Evolutionary conservation across 169 alveolate species (phyloP).

Genomic region (Perkinsus olseni): DNA sequence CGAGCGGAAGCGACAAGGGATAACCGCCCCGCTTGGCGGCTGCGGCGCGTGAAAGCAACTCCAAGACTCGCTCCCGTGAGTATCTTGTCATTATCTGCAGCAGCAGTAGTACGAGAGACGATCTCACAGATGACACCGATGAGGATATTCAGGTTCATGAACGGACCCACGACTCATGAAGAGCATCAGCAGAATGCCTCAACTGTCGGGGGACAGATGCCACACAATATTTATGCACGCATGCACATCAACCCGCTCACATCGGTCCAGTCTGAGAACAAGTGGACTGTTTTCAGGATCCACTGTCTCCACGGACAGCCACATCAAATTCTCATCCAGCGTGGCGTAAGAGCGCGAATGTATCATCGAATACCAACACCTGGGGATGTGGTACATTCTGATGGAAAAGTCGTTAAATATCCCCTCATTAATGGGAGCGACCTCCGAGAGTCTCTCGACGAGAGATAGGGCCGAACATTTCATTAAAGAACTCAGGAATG

Average conservation of each 20-base stretch:
- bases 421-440: too few species aligned
- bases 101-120: not conserved
- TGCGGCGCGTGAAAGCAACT: too few species aligned
- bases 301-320: not conserved
- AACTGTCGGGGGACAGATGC: not conserved
- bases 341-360: not conserved
- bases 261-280: too few species aligned
- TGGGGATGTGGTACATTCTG: not conserved
- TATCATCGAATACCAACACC: conserved; percentile 10
- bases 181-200: not conserved
- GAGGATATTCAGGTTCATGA: conserved; percentile 1
- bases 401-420: too few species aligned
- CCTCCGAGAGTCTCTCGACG: too few species aligned
- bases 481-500: not conserved
- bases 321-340: not conserved
- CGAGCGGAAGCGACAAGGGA: not conserved
- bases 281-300: too few species aligned
- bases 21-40: too few species aligned
- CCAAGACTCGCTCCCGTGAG: not conserved
- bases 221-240: not conserved
- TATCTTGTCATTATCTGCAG: not conserved
- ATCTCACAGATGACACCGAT: conserved; percentile 11
- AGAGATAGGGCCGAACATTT: not conserved
- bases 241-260: too few species aligned
- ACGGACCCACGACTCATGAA: not conserved